Evolutionary conservation across 2,329 filamentous ascomycete genomes (phyloP), one percentile per base, ranked within the genome.

Genomic region (Aspergillus aculeatus): DNA sequence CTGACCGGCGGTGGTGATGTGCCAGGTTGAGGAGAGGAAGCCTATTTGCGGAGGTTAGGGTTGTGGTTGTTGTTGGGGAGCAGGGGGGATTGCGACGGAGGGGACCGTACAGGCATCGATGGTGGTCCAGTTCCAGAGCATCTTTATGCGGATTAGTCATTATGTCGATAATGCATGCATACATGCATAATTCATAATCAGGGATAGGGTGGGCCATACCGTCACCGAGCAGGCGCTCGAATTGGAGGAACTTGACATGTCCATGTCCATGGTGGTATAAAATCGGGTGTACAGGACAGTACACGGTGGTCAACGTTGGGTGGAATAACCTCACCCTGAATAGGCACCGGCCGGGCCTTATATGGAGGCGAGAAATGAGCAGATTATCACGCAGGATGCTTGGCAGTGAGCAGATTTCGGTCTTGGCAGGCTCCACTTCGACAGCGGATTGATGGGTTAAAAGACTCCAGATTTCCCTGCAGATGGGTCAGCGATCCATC

Each of bases 71-170:
- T 21, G 24, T 32, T 7, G 47, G 14, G 21, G 12, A 6, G 23
- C 23, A 26, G 4, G 16, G 16, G 14, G 7, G 14, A 23, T 14
- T 16, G 41, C 6, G 29, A 50, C 5, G 11, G 23, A 21, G 21
- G 32, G 14, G 32, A 9, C n/a, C 58, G 44, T 51, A 52, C 68
- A 70, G 16, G 65, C 59, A 54, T 70, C 65, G 35, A 67, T 66
- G 1, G 64, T 65, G 35, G 65, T 57, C 62, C 68, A 70, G 55
- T 70, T 70, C 60, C 68, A 70, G 31, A 70, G 50, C 68, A 70
- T 70, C 66, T 68, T 47, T 50, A 23, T 21, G 41, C 21, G 32
- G 32, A 44, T 44, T 44, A 44, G 38, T 44, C 38, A 44, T 44
- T 16, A 3, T 19, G 14, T 5, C 1, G 6, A 2, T 19, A 9